phyloP scores from a whole-genome alignment of 805 yeast species.

The Brettanomyces custersianus region DNA sequence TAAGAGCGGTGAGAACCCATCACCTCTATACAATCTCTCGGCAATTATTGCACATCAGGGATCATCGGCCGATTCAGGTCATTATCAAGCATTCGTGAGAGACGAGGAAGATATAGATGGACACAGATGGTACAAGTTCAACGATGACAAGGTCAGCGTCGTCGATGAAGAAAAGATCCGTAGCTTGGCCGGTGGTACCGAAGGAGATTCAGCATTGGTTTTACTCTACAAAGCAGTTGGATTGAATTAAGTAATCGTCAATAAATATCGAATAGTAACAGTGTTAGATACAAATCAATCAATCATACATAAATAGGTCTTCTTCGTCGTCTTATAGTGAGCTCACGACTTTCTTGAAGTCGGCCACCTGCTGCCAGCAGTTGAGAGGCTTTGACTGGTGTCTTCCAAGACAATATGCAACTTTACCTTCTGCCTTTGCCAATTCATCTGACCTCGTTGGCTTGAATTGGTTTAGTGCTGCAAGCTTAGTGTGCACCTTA shows the following conservation, averaged over 20 bases:
- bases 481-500: slow-evolving; percentile 26
- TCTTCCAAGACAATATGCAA: slow-evolving; percentile 52
- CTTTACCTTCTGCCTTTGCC: slow-evolving; percentile 36
- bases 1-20: slow-evolving; percentile 67
- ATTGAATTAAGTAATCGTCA: slow-evolving; percentile 24
- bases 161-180: slow-evolving; percentile 81
- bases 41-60: slow-evolving; percentile 93
- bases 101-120: slow-evolving; percentile 58
- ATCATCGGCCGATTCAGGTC: slow-evolving; percentile 94
- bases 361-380: slow-evolving; percentile 75
- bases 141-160: slow-evolving; percentile 78
- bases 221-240: slow-evolving; percentile 80
- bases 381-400: slow-evolving; percentile 60
- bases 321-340: too few species aligned
- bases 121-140: slow-evolving; percentile 87
- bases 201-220: slow-evolving; percentile 90
- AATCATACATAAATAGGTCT: too few species aligned
- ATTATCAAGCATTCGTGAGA: slow-evolving; percentile 82
- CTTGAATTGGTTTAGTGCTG: slow-evolving; percentile 22
- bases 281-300: background rate
- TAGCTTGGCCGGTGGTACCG: slow-evolving; percentile 92
- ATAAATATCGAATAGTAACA: background rate
- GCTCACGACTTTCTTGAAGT: slow-evolving; percentile 49
- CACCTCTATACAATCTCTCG: slow-evolving; percentile 74
- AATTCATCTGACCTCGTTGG: slow-evolving; percentile 31